Base-by-base conservation (phyloP, 345 rosid species). In the Populus pruinosa region DNA sequence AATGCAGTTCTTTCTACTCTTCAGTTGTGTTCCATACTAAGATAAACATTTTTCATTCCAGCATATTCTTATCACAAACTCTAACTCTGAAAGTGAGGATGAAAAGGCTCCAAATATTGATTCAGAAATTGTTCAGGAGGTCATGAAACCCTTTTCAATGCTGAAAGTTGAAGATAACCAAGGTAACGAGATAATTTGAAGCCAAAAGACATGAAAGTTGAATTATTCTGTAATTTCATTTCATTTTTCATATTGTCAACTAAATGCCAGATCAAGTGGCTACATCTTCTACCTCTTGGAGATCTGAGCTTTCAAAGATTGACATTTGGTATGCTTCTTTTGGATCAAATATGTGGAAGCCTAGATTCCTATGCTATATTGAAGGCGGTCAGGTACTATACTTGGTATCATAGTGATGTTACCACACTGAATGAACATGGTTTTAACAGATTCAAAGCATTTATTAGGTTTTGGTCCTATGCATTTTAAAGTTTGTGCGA, bases 261-360 rank as follows among this genome's bases (percentile, higher is more conserved):
- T 56, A 31, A 71, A 69, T 70, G 82, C 88, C 88, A 78, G 89
- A 75, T 77, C 67, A 76, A 79, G 66, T 61, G 47, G 83, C 59
- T 62, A 38, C 66, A 71, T 77, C 49, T 63, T 74, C 86, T 70
- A 66, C 72, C 50, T 36, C 80, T 13, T 93, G 98, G 99, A 88
- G 97, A 83, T 80, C 90, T 44, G 91, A 83, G 76, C 87, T 89
- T 6, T 86, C 98, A 21, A 91, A 86, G 77, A 76, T 80, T 74
- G 95, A 90, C 39, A 38, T 94, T 78, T 94, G 95, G 93, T 93
- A 94, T 87, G 98, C 98, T 67, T 35, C 87, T 81, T 94, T 59
- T 84, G 98, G 98, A 72, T 91, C 93, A 70, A 94, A 88, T 86
- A 88, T 94, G 91, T 89, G 97, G 95, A 88, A 86, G 79, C 69